A percentile compares a stretch with the other conserved stretches of the same genome.
These are phyloP conservation scores for Kurtzmaniella quercitrusa DNA, from an alignment of 1,139 yeast species.

Conservation along the genomic window DNA sequence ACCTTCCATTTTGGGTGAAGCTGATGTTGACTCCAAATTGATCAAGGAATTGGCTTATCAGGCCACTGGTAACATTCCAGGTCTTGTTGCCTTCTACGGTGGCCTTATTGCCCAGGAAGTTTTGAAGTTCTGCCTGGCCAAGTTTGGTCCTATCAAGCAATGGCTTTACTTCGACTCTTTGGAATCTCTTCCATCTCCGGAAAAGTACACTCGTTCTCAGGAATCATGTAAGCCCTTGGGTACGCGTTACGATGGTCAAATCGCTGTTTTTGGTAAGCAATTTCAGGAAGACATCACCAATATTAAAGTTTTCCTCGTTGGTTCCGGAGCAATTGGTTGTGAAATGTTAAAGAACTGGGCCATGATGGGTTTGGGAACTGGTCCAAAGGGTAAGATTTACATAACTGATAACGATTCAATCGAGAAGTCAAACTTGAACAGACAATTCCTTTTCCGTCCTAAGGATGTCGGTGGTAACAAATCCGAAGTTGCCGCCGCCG, in stretches of 20 bases:
- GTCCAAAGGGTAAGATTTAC: slow-evolving; percentile 77
- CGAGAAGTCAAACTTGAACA: slow-evolving; percentile 90
- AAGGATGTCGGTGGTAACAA: slow-evolving; percentile 90
- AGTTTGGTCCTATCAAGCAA: slow-evolving; percentile 87
- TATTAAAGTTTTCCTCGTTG: slow-evolving; percentile 83
- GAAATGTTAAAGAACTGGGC: slow-evolving; percentile 99
- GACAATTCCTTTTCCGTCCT: slow-evolving; percentile 93
- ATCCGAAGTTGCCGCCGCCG: slow-evolving; percentile 85
- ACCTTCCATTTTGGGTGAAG: slow-evolving; percentile 56
- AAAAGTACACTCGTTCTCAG: slow-evolving; percentile 57
- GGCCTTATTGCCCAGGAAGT: slow-evolving; percentile 97
- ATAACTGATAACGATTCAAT: slow-evolving; percentile 95
- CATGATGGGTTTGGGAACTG: slow-evolving; percentile 90
- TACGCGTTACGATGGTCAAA: slow-evolving; percentile 86
- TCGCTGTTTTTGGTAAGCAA: slow-evolving; percentile 85
- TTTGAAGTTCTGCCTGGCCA: slow-evolving; percentile 89
- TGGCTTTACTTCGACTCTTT: slow-evolving; percentile 90
- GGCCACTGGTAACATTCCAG: slow-evolving; percentile 90
- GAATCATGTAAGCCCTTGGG: slow-evolving; percentile 72
- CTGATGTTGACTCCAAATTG: slow-evolving; percentile 58
- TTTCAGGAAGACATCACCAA: slow-evolving; percentile 73
- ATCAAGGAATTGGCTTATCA: slow-evolving; percentile 75
- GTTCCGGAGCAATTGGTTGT: slow-evolving; percentile 99
- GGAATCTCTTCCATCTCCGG: slow-evolving; percentile 74
- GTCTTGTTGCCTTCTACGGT: slow-evolving; percentile 85